phyloP scores from a whole-genome alignment of 331 rosid species.

The Cydonia oblonga region DNA sequence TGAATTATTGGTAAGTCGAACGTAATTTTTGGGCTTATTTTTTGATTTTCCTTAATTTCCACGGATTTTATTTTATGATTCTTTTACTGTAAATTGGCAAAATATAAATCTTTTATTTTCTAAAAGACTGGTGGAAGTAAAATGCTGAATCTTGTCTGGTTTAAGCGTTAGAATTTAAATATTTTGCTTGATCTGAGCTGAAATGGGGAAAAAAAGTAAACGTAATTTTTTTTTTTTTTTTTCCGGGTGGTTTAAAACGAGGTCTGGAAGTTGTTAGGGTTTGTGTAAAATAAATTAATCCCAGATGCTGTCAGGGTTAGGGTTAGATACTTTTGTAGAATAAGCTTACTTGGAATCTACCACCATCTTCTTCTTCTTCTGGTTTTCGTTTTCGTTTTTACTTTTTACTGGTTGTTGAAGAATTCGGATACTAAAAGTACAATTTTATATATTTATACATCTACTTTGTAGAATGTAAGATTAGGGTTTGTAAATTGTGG shows the following conservation, averaged over 20 bases:
- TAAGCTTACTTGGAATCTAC: background rate
- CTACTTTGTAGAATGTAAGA: no score
- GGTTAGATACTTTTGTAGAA: background rate
- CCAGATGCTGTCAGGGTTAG: background rate
- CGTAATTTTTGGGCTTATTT: conserved; percentile 11
- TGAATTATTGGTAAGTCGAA: conserved; percentile 29
- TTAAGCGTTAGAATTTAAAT: background rate
- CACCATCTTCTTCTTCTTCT: background rate
- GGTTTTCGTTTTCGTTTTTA: background rate
- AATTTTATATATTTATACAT: no score
- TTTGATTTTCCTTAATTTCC: conserved; percentile 15
- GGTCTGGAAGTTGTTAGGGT: conserved; percentile 5
- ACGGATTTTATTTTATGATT: background rate
- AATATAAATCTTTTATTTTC: background rate
- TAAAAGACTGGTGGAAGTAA: background rate
- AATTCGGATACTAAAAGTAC: background rate
- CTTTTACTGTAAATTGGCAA: conserved; percentile 7
- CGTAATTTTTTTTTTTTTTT: background rate
- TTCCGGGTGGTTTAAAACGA: background rate
- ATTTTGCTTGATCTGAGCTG: background rate
- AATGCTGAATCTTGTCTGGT: conserved; percentile 4
- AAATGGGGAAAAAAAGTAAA: background rate
- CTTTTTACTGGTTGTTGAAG: background rate
- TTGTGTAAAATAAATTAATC: background rate
- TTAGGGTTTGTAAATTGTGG: background rate